Conservation (phyloP, 2,329 filamentous ascomycete species). For the Drechslerella dactyloides region DNA sequence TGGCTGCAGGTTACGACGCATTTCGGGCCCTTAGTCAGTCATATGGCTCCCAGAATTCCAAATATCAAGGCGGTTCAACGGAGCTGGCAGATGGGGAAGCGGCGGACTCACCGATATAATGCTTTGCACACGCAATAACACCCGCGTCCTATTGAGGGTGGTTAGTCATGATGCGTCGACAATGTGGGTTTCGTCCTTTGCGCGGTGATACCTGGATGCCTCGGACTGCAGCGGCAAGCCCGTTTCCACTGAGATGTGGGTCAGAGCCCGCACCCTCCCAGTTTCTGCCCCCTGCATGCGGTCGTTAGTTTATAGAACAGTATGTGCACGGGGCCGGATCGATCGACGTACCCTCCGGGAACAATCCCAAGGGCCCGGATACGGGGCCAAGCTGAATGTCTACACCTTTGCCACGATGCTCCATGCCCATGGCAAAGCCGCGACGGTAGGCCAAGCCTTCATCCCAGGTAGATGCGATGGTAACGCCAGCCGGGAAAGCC, state of each 20-base stretch:
- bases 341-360: slow-evolving; percentile 47
- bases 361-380: slow-evolving; percentile 48
- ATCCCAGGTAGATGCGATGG: slow-evolving; percentile 65
- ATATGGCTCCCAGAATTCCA: slow-evolving; percentile 38
- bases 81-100: slow-evolving; percentile 36
- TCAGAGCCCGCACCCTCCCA: slow-evolving; percentile 60
- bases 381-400: slow-evolving; percentile 50
- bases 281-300: slow-evolving; percentile 57
- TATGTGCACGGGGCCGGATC: slow-evolving; percentile 13
- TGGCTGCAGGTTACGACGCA: slow-evolving; percentile 42
- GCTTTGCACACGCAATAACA: slow-evolving; percentile 65
- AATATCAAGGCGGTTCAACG: slow-evolving; percentile 23
- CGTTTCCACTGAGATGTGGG: slow-evolving; percentile 56
- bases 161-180: slow-evolving; percentile 44
- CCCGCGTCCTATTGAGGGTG: slow-evolving; percentile 60
- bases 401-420: slow-evolving; percentile 52
- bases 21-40: slow-evolving; percentile 24
- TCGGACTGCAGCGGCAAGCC: slow-evolving; percentile 55
- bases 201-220: slow-evolving; percentile 55
- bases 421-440: slow-evolving; percentile 61
- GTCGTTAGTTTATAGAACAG: slow-evolving; percentile 21
- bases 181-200: slow-evolving; percentile 15
- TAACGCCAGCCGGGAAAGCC: slow-evolving; percentile 64
- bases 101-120: slow-evolving; percentile 62
- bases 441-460: slow-evolving; percentile 61